Conservation (phyloP, 768 basidiomycete genomes). For the Trametes cubensis region DNA sequence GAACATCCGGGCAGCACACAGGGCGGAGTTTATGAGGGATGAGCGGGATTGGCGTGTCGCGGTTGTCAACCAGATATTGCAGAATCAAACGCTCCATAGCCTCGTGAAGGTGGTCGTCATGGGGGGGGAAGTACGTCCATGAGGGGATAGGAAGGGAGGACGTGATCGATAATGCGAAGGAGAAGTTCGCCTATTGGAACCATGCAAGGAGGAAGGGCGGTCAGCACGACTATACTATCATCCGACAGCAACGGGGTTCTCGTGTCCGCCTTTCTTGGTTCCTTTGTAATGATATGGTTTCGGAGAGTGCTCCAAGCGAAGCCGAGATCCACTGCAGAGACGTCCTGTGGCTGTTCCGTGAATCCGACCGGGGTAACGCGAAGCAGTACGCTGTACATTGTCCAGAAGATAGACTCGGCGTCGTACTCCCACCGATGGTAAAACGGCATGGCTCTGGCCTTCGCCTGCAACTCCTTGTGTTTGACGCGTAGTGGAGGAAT, state of each 20-base stretch:
- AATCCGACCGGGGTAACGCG: background rate
- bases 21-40: background rate
- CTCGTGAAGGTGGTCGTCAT: conserved; percentile 12
- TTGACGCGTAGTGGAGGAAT: background rate
- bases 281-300: background rate
- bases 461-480: too few species aligned
- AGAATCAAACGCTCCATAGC: conserved; percentile 11
- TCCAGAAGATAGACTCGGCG: conserved; percentile 7
- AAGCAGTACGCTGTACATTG: background rate
- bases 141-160: background rate
- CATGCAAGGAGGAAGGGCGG: too few species aligned
- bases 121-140: background rate
- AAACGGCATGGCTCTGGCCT: background rate
- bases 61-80: conserved; percentile 11
- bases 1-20: background rate
- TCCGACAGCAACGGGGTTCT: too few species aligned
- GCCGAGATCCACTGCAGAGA: background rate
- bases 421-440: conserved; percentile 1
- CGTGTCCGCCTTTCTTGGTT: background rate
- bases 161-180: background rate
- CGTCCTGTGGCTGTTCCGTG: too few species aligned
- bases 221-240: too few species aligned
- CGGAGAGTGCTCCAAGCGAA: background rate
- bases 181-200: background rate
- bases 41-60: conserved; percentile 1